Evolutionary conservation across 768 basidiomycete genomes (phyloP), one percentile per base, ranked within the genome.

Genomic region (Cystobasidium onofrii): DNA sequence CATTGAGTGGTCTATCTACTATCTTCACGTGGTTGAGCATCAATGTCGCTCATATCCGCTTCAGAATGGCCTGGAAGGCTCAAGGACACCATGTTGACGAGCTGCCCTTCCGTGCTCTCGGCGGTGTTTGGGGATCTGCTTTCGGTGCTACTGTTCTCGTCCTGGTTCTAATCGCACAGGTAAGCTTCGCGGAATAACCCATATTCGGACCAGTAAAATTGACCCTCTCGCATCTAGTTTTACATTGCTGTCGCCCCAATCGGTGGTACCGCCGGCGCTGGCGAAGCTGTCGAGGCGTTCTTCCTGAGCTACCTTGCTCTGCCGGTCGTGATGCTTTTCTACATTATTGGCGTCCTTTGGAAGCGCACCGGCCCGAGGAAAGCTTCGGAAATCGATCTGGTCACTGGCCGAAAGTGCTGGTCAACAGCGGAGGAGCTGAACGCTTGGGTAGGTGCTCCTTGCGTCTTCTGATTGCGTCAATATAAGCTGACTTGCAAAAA

Each of bases 1-100:
- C 87, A 76, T 81, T 88, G 64, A 86, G 86, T 9, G 87, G 88
- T 50, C 86, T 89, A 55, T 87, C 86, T 0, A 86, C 87, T 1
- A 81, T 33, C 54, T 71, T 71, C 54, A 71, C 69, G 9, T 89
- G 88, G 88, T 20, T 72, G 33, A 69, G 73, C n/a, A 79, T 79
- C 73, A 76, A 76, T 70, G 25, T 78, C 39, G 77, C 75, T 41
- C 76, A 77, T 74, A 76, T 79, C 33, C 76, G 78, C 20, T 79
- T 79, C 78, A 69, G 78, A 25, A 61, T 50, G 29, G 78, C 78
- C 1, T 79, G 78, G 78, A 69, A 64, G 15, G 46, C 34, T 23
- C 77, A 78, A 39, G 78, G 78, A 23, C 76, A 78, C 73, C 25
- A 12, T 13, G 9, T 79, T 36, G 69, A 71, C 41, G 69, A 79